These are phyloP conservation scores for Ceratorhiza oryzae-sativae DNA, from an alignment of 1,284 basidiomycete species.

Conservation along the genomic window DNA sequence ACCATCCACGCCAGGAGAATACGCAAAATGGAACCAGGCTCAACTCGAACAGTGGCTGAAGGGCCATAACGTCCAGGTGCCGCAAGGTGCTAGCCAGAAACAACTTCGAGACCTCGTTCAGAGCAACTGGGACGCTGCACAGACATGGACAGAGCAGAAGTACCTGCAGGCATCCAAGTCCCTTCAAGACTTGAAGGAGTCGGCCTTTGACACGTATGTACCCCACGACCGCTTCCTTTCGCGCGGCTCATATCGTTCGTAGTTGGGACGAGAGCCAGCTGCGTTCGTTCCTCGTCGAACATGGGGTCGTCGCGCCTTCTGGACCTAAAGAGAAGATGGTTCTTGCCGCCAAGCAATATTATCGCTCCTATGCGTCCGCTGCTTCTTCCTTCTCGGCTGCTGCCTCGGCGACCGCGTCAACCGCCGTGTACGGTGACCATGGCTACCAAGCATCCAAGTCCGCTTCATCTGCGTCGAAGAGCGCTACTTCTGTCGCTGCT, in stretches of 20 bases:
- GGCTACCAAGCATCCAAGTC: slow-evolving; percentile 59
- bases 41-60: slow-evolving; percentile 76
- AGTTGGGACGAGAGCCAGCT: slow-evolving; percentile 84
- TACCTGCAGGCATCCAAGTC: slow-evolving; percentile 69
- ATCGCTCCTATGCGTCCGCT: slow-evolving; percentile 63
- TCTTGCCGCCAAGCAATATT: slow-evolving; percentile 76
- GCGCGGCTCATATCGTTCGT: slow-evolving; percentile 48
- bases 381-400: slow-evolving; percentile 58
- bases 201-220: slow-evolving; percentile 53
- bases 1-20: slow-evolving; percentile 51
- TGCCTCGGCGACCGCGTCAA: slow-evolving; percentile 58
- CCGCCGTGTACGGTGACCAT: slow-evolving; percentile 65
- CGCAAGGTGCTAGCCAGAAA: slow-evolving; percentile 57
- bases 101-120: slow-evolving; percentile 66
- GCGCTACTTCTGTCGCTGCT: slow-evolving; percentile 47
- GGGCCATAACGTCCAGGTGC: slow-evolving; percentile 69
- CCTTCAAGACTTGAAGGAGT: slow-evolving; percentile 60
- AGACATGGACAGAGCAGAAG: slow-evolving; percentile 66
- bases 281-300: slow-evolving; percentile 83
- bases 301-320: slow-evolving; percentile 82
- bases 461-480: slow-evolving; percentile 50
- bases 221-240: neutral
- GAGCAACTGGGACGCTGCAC: slow-evolving; percentile 67
- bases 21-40: slow-evolving; percentile 66
- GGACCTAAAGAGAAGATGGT: slow-evolving; percentile 81